Evolutionary conservation across 148 eudicot species (phyloP).

Genomic region (Oxyria digyna): DNA sequence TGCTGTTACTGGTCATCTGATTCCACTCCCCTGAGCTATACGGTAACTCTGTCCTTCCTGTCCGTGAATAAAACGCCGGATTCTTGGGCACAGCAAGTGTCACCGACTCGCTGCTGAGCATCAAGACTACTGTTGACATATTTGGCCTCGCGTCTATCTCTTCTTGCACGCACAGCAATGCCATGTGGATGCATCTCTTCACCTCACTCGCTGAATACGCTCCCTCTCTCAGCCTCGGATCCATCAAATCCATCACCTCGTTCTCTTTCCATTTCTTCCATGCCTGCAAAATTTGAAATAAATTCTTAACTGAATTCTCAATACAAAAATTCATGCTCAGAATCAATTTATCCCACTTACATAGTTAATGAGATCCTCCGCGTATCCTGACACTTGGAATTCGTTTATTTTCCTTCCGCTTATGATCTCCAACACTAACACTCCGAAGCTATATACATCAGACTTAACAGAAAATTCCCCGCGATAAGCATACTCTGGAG

Average conservation of each 20-base stretch:
- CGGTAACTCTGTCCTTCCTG: background rate
- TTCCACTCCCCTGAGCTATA: background rate
- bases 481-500: constrained; percentile 37
- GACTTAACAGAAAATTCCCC: constrained; percentile 40
- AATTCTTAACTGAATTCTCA: no score
- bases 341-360: constrained; percentile 15
- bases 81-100: constrained; percentile 18
- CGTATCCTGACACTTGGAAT: constrained; percentile 6
- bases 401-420: constrained; percentile 20
- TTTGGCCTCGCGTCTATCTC: constrained; percentile 18
- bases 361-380: constrained; percentile 14
- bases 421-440: constrained; percentile 36
- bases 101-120: constrained; percentile 24
- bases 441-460: constrained; percentile 51
- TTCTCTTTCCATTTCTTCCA: constrained; percentile 31
- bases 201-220: constrained; percentile 12
- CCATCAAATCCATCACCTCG: constrained; percentile 13
- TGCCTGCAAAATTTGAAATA: constrained; percentile 11
- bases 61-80: constrained; percentile 18
- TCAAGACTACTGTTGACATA: constrained; percentile 23
- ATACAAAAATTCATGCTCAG: no score
- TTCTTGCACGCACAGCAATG: constrained; percentile 29
- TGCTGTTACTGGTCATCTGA: background rate
- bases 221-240: constrained; percentile 5
- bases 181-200: constrained; percentile 22